Conservation (phyloP, 192 early-diverging fungal genomes). For the Entophlyctis luteolus region DNA sequence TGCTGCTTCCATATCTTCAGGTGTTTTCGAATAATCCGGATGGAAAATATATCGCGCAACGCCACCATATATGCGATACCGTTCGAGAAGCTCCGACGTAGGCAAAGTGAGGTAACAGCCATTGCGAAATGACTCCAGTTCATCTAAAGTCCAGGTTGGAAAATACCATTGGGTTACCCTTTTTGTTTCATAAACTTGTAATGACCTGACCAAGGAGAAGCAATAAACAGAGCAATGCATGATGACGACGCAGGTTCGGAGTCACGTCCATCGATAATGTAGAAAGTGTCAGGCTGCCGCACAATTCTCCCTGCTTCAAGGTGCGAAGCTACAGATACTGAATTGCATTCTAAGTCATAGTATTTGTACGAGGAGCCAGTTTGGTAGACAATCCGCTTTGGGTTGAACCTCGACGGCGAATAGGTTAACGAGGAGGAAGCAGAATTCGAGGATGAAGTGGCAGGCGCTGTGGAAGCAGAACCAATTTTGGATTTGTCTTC, state of each 20-base stretch:
- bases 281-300: conserved; percentile 23
- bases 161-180: conserved; percentile 19
- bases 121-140: conserved; percentile 19
- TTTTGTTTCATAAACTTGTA: conserved; percentile 25
- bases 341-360: background rate
- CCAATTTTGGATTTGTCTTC: no score
- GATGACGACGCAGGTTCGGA: conserved; percentile 17
- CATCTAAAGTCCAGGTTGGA: conserved; percentile 20
- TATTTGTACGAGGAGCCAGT: background rate
- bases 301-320: background rate
- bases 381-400: background rate
- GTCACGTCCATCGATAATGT: conserved; percentile 27
- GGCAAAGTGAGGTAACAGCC: conserved; percentile 21
- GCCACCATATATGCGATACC: conserved; percentile 27
- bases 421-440: background rate
- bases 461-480: background rate
- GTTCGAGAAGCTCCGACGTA: background rate
- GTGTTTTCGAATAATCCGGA: conserved; percentile 7
- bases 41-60: conserved; percentile 30
- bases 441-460: background rate
- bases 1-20: background rate
- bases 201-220: conserved; percentile 20
- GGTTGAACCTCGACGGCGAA: background rate
- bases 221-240: conserved; percentile 23
- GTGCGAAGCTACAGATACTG: background rate